Base-by-base conservation (phyloP, 805 yeast species). In the Myxozyma geophila region DNA sequence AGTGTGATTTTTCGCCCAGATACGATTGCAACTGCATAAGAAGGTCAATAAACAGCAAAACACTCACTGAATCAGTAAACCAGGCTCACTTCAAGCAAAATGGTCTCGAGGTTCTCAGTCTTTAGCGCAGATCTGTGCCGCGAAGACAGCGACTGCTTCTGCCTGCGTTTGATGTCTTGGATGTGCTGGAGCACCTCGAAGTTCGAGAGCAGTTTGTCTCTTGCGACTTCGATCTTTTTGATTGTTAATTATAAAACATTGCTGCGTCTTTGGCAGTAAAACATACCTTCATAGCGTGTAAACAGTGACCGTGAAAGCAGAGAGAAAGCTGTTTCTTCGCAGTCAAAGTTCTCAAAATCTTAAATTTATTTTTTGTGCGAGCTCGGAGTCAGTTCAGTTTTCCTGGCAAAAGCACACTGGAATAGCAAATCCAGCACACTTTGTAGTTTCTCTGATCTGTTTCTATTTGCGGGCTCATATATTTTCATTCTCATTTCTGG, bases 181-280 rank as follows among this genome's bases (percentile, higher is more conserved):
- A 88, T 74, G 64, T 86, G 89, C 54, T 79, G 77, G 50, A 79
- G 76, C 1, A 88, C 92, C 74, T 88, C 95, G 66, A 76, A 83
- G 72, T 88, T 86, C 51, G 90, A 83, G 41, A 89, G 76, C 62
- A 88, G 79, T 60, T 82, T 81, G 51, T 85, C 88, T 62, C 91
- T 75, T 47, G 79, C 76, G 33, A 75, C 78, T 58, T 82, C 79
- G 51, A 86, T 76, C 79, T 85, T 8, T n/a, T 28, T 28, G 28
- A 50, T 36, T 28, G 54, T 12, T 13, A 37, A 21, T 37, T 40
- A 12, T 52, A 39, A 19, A 19, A 33, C 5, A 39, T 28, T 28
- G 2, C 5, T 28, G 28, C 5, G 5, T 28, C 5, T 28, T 28
- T 28, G 2, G 28, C 28, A 28, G 28, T 28, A 28, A 28, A 28